Conservation (phyloP, 2,329 filamentous ascomycete genomes). For the Trichoderma semiorbis region DNA sequence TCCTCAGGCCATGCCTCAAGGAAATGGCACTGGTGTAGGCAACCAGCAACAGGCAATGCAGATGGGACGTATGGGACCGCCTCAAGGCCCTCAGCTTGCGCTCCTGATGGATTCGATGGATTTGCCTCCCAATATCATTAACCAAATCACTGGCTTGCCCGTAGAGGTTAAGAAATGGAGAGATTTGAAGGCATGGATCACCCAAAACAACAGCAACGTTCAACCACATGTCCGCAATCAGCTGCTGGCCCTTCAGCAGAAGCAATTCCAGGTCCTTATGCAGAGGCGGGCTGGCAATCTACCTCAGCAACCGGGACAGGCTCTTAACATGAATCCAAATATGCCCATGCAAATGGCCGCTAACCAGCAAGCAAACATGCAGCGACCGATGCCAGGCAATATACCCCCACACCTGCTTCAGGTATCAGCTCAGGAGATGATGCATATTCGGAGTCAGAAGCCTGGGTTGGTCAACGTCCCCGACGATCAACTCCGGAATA, state of each 20-base stretch:
- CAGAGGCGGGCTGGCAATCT: constrained; percentile 29
- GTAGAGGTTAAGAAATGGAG: constrained; percentile 48
- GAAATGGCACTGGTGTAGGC: constrained; percentile 25
- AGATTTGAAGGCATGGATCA: constrained; percentile 43
- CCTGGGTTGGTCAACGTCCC: constrained; percentile 28
- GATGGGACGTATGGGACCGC: constrained; percentile 26
- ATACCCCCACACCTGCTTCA: constrained; percentile 32
- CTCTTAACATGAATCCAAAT: constrained; percentile 26
- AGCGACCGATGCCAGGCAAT: constrained; percentile 21
- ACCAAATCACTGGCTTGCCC: constrained; percentile 33
- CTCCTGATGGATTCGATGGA: constrained; percentile 48
- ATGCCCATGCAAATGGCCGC: constrained; percentile 27
- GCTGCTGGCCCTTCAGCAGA: constrained; percentile 35
- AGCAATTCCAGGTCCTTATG: constrained; percentile 38
- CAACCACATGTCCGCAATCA: constrained; percentile 31
- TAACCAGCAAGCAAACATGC: constrained; percentile 29
- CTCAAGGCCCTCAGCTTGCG: constrained; percentile 34
- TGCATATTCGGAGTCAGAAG: constrained; percentile 28
- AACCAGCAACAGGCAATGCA: constrained; percentile 28
- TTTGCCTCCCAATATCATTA: constrained; percentile 37
- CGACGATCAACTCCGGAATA: constrained; percentile 34
- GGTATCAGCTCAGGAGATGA: constrained; percentile 34
- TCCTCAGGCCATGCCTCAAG: constrained; percentile 31
- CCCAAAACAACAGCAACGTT: constrained; percentile 36
- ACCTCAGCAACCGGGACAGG: constrained; percentile 31